These are phyloP conservation scores for Trametes elegans DNA, from an alignment of 768 basidiomycete species.

Conservation along the genomic window DNA sequence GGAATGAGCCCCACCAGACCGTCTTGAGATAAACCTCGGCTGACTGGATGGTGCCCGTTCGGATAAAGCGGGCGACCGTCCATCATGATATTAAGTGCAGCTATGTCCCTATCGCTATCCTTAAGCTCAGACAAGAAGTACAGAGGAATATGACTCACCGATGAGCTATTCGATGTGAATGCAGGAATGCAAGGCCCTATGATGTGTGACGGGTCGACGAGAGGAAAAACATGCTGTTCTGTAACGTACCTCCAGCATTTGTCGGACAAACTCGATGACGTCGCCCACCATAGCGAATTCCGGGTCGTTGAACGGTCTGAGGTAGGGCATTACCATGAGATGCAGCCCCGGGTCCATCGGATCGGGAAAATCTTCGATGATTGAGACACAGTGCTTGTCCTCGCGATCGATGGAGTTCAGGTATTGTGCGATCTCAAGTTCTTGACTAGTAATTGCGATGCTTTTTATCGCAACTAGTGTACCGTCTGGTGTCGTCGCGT, in stretches of 20 bases:
- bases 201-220: neutral
- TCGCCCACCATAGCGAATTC: constrained; percentile 13
- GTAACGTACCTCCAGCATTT: constrained; percentile 9
- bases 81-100: constrained; percentile 25
- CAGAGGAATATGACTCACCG: constrained; percentile 1
- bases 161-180: constrained; percentile 18
- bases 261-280: constrained; percentile 14
- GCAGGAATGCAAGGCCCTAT: constrained; percentile 20
- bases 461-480: constrained; percentile 17
- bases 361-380: constrained; percentile 23
- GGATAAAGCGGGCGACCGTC: constrained; percentile 20
- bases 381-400: constrained; percentile 25
- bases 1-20: constrained; percentile 31
- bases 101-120: constrained; percentile 8
- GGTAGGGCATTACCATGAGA: constrained; percentile 24
- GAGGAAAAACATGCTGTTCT: too few species aligned
- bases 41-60: constrained; percentile 24
- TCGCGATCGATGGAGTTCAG: constrained; percentile 6
- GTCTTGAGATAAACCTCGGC: constrained; percentile 31
- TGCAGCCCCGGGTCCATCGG: neutral
- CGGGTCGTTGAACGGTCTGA: constrained; percentile 20
- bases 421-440: constrained; percentile 13
- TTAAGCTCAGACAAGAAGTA: neutral
- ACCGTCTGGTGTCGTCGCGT: constrained; percentile 12
- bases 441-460: neutral